Evolutionary conservation across 2,329 filamentous ascomycete genomes (phyloP).

Genomic region (Purpureocillium lavendulum): DNA sequence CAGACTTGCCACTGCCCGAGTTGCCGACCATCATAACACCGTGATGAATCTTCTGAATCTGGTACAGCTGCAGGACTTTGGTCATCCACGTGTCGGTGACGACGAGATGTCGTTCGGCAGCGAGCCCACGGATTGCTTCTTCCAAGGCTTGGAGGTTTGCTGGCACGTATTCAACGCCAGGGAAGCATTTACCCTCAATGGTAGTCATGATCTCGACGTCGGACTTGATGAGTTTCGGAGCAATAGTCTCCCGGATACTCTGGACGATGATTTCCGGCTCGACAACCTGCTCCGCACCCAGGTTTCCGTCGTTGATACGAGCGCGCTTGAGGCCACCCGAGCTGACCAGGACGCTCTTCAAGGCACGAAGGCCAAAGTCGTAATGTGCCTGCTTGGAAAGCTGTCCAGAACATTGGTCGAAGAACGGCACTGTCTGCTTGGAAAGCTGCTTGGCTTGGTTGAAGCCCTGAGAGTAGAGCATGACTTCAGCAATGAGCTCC

Average conservation of each 20-base stretch:
- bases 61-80: constrained; percentile 92
- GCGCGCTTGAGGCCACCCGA: constrained; percentile 92
- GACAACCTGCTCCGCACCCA: constrained; percentile 62
- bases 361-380: constrained; percentile 92
- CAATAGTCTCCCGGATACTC: constrained; percentile 96
- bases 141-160: constrained; percentile 76
- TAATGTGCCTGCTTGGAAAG: constrained; percentile 98
- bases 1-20: constrained; percentile 95
- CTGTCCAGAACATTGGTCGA: constrained; percentile 74
- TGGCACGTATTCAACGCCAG: constrained; percentile 85
- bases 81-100: constrained; percentile 95
- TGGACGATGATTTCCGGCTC: constrained; percentile 98
- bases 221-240: constrained; percentile 86
- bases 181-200: constrained; percentile 83
- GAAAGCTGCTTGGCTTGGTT: constrained; percentile 90
- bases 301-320: constrained; percentile 51
- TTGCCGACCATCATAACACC: constrained; percentile 99
- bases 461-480: constrained; percentile 99
- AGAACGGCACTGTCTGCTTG: constrained; percentile 95
- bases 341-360: constrained; percentile 98
- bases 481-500: constrained; percentile 98
- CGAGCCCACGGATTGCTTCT: constrained; percentile 72
- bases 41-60: constrained; percentile 96
- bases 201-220: constrained; percentile 83
- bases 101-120: constrained; percentile 76